phyloP scores from a whole-genome alignment of 495 filamentous ascomycete genomes.

The Astrocystis sublimbata region DNA sequence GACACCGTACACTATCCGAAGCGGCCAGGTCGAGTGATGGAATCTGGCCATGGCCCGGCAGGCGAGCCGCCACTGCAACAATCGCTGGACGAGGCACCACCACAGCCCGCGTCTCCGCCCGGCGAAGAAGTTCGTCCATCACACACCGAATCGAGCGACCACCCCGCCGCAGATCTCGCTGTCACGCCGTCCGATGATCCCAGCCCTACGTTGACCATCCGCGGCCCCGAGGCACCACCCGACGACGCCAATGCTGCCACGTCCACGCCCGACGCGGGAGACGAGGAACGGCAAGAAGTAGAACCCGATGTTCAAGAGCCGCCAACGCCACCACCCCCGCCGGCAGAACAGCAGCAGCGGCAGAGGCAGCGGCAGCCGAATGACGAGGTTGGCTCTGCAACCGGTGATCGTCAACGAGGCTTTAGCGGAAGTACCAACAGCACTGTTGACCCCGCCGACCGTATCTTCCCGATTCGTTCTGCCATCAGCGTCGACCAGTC shows the following conservation, averaged over 20 bases:
- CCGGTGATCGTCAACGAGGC: conserved; percentile 29
- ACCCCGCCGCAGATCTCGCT: neutral
- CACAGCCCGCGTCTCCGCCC: neutral
- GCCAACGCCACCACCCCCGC: neutral
- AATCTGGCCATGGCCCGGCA: conserved; percentile 8
- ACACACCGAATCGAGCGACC: neutral
- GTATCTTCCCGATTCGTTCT: conserved; percentile 83
- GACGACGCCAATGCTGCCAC: neutral
- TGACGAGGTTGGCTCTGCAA: conserved; percentile 19
- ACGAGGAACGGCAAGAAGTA: too few species aligned
- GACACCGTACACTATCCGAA: neutral
- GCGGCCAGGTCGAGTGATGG: conserved; percentile 6
- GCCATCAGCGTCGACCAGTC: conserved; percentile 69
- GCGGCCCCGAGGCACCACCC: neutral
- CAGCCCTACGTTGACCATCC: neutral
- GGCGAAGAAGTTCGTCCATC: neutral
- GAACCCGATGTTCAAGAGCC: too few species aligned
- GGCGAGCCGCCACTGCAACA: conserved; percentile 5
- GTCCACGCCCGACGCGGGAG: neutral
- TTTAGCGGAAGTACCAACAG: conserved; percentile 21
- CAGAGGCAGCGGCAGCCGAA: neutral
- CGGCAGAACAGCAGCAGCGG: neutral
- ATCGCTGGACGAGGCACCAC: neutral
- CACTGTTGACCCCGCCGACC: conserved; percentile 51
- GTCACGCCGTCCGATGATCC: neutral